Evolutionary conservation across 257 asterid genomes (phyloP).

Genomic region (Fraxinus pennsylvanica): DNA sequence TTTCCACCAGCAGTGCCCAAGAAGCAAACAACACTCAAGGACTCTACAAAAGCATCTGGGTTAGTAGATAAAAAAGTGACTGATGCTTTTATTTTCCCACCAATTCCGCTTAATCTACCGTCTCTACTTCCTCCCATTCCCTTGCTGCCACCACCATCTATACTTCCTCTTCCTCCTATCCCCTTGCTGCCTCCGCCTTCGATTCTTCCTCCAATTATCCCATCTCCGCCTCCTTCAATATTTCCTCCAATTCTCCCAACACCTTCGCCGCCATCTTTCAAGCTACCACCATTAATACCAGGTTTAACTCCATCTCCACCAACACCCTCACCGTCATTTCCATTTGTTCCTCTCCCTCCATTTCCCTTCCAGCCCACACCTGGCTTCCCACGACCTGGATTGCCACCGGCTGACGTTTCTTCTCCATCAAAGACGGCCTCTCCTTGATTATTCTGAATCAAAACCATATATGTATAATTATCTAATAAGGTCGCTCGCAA

Average conservation of each 20-base stretch:
- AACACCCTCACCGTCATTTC: constrained; percentile 36
- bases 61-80: constrained; percentile 20
- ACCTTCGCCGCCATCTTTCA: constrained; percentile 25
- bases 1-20: constrained; percentile 43
- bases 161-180: constrained; percentile 11
- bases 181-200: constrained; percentile 23
- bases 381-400: constrained; percentile 52
- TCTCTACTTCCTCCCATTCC: constrained; percentile 45
- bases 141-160: constrained; percentile 1
- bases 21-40: constrained; percentile 13
- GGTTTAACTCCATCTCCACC: constrained; percentile 54
- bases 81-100: constrained; percentile 36
- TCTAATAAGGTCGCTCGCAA: constrained; percentile 5
- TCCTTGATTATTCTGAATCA: constrained; percentile 24
- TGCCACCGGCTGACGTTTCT: constrained; percentile 46
- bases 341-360: constrained; percentile 45
- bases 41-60: constrained; percentile 27
- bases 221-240: constrained; percentile 50
- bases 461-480: constrained; percentile 16
- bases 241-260: constrained; percentile 38
- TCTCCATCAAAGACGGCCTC: constrained; percentile 35
- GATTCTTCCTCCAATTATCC: constrained; percentile 24
- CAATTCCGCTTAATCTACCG: constrained; percentile 38
- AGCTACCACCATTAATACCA: constrained; percentile 48
- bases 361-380: constrained; percentile 66